These are phyloP conservation scores for Agrocybe praecox DNA, from an alignment of 768 basidiomycete species.

Conservation along the genomic window DNA sequence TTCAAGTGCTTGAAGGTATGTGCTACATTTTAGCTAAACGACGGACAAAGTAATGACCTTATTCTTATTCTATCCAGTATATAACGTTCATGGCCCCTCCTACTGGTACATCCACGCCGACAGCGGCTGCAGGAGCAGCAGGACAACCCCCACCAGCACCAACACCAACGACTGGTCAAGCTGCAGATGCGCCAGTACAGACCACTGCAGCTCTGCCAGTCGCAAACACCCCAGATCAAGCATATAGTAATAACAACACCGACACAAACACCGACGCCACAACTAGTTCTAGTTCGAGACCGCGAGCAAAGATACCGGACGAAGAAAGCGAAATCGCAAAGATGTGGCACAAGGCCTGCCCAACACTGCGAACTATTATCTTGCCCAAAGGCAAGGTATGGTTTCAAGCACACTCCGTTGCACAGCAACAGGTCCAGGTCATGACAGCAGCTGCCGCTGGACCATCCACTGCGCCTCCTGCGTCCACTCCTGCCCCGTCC, in stretches of 20 bases:
- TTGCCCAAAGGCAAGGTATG: slow-evolving; percentile 64
- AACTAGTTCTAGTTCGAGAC: background rate
- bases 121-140: background rate
- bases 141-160: background rate
- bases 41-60: too few species aligned
- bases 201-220: background rate
- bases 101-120: background rate
- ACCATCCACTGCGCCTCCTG: background rate
- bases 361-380: slow-evolving; percentile 65
- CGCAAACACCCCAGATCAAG: background rate
- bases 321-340: slow-evolving; percentile 54
- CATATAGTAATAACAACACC: too few species aligned
- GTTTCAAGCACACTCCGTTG: slow-evolving; percentile 38
- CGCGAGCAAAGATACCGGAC: background rate
- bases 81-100: slow-evolving; percentile 60
- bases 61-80: slow-evolving; percentile 32
- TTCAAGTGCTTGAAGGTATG: slow-evolving; percentile 41
- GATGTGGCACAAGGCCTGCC: slow-evolving; percentile 58
- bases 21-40: background rate
- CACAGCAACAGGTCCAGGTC: background rate
- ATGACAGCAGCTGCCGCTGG: too few species aligned
- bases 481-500: background rate
- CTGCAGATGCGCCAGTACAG: background rate
- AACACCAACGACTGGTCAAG: background rate
- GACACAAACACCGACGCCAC: background rate